These are phyloP conservation scores for Lithohypha guttulata DNA, from an alignment of 2,329 filamentous ascomycete species.

Conservation along the genomic window DNA sequence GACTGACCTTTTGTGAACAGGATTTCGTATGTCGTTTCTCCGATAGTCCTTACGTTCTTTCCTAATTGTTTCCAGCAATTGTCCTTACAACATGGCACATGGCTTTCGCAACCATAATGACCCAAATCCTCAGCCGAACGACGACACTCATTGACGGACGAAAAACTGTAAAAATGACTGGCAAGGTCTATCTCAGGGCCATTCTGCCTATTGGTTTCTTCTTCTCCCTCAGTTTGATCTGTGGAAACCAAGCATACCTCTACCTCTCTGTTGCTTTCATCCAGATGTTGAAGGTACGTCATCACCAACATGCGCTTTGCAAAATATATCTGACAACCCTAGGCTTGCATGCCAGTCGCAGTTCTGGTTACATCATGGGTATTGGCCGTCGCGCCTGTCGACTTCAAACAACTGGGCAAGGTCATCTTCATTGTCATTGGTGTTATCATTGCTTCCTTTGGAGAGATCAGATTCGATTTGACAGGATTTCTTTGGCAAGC, in stretches of 20 bases:
- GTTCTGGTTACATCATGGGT: conserved; percentile 83
- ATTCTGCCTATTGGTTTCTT: conserved; percentile 92
- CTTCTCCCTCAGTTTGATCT: conserved; percentile 93
- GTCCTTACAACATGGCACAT: conserved; percentile 94
- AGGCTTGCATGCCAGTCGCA: conserved; percentile 90
- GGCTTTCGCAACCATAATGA: conserved; percentile 85
- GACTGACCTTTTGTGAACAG: conserved; percentile 19
- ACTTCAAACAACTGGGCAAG: conserved; percentile 78
- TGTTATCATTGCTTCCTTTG: conserved; percentile 86
- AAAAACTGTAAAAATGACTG: conserved; percentile 95
- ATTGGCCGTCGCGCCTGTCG: conserved; percentile 73
- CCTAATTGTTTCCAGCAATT: conserved; percentile 30
- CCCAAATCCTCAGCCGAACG: conserved; percentile 81
- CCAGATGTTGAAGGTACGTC: conserved; percentile 92
- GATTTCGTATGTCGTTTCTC: conserved; percentile 35
- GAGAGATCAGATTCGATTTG: conserved; percentile 79
- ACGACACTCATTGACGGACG: conserved; percentile 84
- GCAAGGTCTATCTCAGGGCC: conserved; percentile 79
- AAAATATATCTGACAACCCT: conserved; percentile 8
- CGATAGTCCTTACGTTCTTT: background rate
- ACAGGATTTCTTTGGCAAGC: conserved; percentile 53
- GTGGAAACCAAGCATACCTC: conserved; percentile 88
- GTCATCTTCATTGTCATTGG: conserved; percentile 90
- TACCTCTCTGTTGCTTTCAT: conserved; percentile 96
- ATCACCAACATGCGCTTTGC: conserved; percentile 17